Evolutionary conservation across 495 filamentous ascomycete genomes (phyloP).

Genomic region (Xylaria flabelliformis): DNA sequence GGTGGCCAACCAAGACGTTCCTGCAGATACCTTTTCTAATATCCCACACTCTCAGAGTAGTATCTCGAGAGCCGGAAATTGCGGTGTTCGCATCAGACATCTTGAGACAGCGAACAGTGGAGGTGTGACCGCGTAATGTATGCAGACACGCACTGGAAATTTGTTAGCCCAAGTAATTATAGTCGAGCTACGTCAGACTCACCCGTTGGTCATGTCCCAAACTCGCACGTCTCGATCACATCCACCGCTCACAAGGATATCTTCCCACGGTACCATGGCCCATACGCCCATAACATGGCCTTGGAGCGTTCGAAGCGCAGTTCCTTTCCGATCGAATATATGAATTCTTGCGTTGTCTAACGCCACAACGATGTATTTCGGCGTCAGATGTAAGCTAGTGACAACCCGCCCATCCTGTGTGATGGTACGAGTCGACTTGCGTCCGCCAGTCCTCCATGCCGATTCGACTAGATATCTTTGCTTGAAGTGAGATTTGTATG

Average conservation of each 20-base stretch:
- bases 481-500: constrained; percentile 96
- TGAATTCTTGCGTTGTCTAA: constrained; percentile 98
- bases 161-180: constrained; percentile 31
- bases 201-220: constrained; percentile 97
- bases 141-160: constrained; percentile 68
- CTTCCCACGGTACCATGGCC: constrained; percentile 99
- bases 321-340: constrained; percentile 91
- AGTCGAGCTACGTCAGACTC: constrained; percentile 34
- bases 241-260: constrained; percentile 92
- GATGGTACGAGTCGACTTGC: constrained; percentile 78
- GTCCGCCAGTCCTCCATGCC: constrained; percentile 90
- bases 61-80: constrained; percentile 95
- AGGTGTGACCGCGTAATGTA: constrained; percentile 90
- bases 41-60: constrained; percentile 95
- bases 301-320: constrained; percentile 84
- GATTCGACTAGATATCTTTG: constrained; percentile 96
- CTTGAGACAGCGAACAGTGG: constrained; percentile 94
- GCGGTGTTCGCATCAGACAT: constrained; percentile 94
- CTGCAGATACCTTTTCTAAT: constrained; percentile 82
- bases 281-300: constrained; percentile 99
- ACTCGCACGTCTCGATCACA: constrained; percentile 97
- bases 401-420: constrained; percentile 96
- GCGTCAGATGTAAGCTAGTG: constrained; percentile 90
- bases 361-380: constrained; percentile 96
- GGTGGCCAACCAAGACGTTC: constrained; percentile 93